phyloP scores from a whole-genome alignment of 169 alveolate species.

The Cryptosporidium felis region DNA sequence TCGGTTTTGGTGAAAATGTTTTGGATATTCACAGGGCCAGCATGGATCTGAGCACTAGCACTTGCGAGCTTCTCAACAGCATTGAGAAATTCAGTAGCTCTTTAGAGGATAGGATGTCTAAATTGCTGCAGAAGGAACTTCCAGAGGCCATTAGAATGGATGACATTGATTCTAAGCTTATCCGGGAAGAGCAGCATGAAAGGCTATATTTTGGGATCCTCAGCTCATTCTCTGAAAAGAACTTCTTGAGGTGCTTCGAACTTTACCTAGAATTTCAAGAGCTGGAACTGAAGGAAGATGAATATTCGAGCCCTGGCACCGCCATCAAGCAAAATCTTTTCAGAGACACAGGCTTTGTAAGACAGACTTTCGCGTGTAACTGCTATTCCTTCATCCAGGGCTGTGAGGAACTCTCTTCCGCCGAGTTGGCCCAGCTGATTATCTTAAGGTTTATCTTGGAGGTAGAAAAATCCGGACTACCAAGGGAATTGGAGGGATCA shows the following conservation, averaged over 20 bases:
- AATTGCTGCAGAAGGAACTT: background rate
- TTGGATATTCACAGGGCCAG: conserved; percentile 6
- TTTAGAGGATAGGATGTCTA: background rate
- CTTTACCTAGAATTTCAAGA: background rate
- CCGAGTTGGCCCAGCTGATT: conserved; percentile 23
- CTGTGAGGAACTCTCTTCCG: background rate
- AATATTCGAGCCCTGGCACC: background rate
- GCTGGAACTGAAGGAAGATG: background rate
- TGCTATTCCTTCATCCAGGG: conserved; percentile 34
- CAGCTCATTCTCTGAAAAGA: conserved; percentile 7
- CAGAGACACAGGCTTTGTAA: background rate
- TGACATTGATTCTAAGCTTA: background rate
- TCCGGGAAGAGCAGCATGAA: background rate
- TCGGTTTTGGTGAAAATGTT: conserved; percentile 65
- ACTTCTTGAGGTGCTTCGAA: conserved; percentile 6
- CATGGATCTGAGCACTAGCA: background rate
- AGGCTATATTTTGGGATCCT: background rate
- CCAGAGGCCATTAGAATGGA: background rate
- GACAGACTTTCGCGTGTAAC: background rate
- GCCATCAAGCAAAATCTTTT: background rate
- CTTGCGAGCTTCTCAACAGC: background rate
- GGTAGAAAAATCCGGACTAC: background rate
- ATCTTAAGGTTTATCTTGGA: conserved; percentile 16
- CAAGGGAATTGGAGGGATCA: background rate
- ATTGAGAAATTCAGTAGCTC: background rate